Conservation (phyloP, 179 eudicot genomes). For the Camellia oleifera region DNA sequence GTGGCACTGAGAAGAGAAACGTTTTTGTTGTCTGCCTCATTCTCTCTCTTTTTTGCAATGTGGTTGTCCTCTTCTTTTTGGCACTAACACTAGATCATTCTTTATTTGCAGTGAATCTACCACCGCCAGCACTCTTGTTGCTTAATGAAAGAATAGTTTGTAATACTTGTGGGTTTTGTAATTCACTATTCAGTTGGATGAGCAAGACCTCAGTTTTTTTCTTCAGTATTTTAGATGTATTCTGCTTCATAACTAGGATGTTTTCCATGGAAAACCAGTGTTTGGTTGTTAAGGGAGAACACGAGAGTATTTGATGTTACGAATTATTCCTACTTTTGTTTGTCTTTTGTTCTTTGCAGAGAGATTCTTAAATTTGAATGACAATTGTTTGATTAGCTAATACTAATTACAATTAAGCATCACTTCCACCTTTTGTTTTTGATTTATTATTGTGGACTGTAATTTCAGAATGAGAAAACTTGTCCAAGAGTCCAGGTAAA, state of each 20-base stretch:
- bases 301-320: not conserved
- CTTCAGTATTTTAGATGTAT: not conserved
- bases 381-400: not conserved
- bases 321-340: not conserved
- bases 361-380: not conserved
- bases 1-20: not conserved
- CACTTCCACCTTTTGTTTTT: too few species aligned
- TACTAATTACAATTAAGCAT: too few species aligned
- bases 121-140: conserved; percentile 41
- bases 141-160: conserved; percentile 12
- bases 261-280: not conserved
- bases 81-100: not conserved
- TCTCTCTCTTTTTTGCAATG: not conserved
- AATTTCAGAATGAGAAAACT: too few species aligned
- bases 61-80: not conserved
- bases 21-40: too few species aligned
- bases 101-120: conserved; percentile 34
- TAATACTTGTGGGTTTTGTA: not conserved
- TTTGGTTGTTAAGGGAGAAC: not conserved
- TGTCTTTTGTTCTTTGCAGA: not conserved
- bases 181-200: not conserved
- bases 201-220: not conserved
- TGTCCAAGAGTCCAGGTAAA: too few species aligned
- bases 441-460: too few species aligned
- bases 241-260: not conserved